Base-by-base conservation (phyloP, 225 moss, liverwort and hornwort species). In the Bryoerythrophyllum caledonicum region DNA sequence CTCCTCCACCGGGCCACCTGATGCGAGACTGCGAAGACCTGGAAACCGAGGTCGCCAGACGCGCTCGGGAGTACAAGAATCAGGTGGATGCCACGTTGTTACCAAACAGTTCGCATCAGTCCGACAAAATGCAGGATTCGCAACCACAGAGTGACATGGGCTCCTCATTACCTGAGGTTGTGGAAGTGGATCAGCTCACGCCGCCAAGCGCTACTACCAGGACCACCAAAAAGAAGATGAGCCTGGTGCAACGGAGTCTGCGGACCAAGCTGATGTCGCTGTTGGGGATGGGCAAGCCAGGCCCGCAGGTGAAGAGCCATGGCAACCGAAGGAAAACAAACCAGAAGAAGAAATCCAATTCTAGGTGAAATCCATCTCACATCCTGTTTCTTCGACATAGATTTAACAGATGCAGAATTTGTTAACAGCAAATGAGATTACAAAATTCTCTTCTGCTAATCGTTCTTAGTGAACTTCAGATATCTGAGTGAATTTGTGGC, bases 21-120 rank as follows among this genome's bases (percentile, higher is more conserved):
- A 73, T 68, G 68, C 66, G 74, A 16, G 79, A 74, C 32, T 79
- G 79, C 53, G 32, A 68, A n/a, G 68, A 74, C 54, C 53, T 68
- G 17, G 74, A 72, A 49, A 26, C 37, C 1, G 78, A 79, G 59
- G 59, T 79, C 16, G 72, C 40, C 2, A 66, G 60, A 2, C 69
- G 63, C 21, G 76, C 73, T 32, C 25, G 73, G 10, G 76, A 76
- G 57, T 73, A 68, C 73, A 76, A 80, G 76, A 73, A n/a, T 57
- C 68, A 62, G 5, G 32, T 72, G 8, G 38, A 49, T 30, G 53
- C 53, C 6, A 26, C 54, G n/a, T n/a, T n/a, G 19, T 34, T 67
- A 8, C 64, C 65, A 34, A 21, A 74, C 38, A 32, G 23, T 41
- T 19, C 82, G 34, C 58, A 63, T 27, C 72, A 71, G 72, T 13